Percentiles rank a stretch among this genome's conserved stretches.
phyloP scores from a whole-genome alignment of 129 eudicot species.

The Solidago caesia region DNA sequence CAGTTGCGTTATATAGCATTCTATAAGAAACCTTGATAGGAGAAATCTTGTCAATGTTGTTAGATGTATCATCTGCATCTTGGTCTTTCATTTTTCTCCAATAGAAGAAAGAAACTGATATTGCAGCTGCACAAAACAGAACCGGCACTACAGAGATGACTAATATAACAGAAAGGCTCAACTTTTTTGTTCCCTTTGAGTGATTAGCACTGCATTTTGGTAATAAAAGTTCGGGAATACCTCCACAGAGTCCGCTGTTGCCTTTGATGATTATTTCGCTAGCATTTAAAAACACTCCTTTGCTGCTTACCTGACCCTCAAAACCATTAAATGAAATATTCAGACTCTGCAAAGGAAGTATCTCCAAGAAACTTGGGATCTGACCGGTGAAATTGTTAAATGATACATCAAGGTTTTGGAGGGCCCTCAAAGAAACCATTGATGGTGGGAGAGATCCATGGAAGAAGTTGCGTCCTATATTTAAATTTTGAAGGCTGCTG shows the following conservation, averaged over 20 bases:
- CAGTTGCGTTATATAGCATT: conserved; percentile 20
- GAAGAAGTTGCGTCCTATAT: conserved; percentile 24
- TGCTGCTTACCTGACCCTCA: conserved; percentile 31
- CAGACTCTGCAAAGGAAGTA: conserved; percentile 14
- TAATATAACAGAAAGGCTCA: not conserved
- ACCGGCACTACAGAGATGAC: not conserved
- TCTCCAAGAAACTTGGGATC: conserved; percentile 22
- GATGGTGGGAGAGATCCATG: conserved; percentile 29
- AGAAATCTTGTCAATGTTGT: not conserved
- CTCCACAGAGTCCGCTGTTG: conserved; percentile 36
- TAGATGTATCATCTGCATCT: not conserved
- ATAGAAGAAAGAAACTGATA: not conserved
- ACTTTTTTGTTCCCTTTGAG: conserved; percentile 1
- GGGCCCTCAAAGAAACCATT: conserved; percentile 18
- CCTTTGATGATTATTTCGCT: conserved; percentile 26
- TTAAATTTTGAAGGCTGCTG: conserved; percentile 16
- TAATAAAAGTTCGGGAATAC: conserved; percentile 17
- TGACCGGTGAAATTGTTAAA: conserved; percentile 35
- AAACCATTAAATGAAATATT: conserved; percentile 33
- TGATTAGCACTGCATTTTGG: conserved; percentile 26
- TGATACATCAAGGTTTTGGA: conserved; percentile 29
- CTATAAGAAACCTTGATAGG: conserved; percentile 21
- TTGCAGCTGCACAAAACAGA: not conserved
- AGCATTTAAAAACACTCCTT: conserved; percentile 35
- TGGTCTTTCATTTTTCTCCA: not conserved